Base-by-base conservation (phyloP, 257 asterid genomes). In the Solanum sitiens region DNA sequence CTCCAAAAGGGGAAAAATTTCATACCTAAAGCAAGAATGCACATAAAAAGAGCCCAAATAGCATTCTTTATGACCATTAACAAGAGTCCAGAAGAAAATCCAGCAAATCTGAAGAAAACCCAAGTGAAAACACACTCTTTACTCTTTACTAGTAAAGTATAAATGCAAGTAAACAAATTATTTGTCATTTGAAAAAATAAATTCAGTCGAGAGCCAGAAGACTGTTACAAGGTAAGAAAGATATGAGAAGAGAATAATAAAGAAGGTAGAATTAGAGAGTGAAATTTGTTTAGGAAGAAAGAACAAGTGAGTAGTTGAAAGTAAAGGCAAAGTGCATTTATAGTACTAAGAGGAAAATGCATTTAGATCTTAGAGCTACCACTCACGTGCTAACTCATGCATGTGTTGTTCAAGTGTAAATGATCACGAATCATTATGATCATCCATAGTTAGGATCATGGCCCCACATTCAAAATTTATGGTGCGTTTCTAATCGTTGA, bases 1-100 rank as follows among this genome's bases (percentile, higher is more conserved):
- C 25, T 21, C 68, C 5, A 20, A 59, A 59, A 59, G 59, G 6
- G 63, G 16, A 16, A 53, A 15, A 20, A 1, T 59, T 59, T 1
- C 68, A 59, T 92, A 93, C 98, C 98, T 44, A 95, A 33, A 83
- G 97, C 96, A 33, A 95, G 89, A 86, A 93, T 30, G 93, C 94
- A 94, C 14, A 95, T 92, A 45, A 92, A 90, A 3, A 94, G 88
- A 83, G 94, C 94, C 21, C 91, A 92, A 67, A 92, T 67, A 73
- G 88, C 82, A 71, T 87, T 90, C 91, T 91, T 92, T 88, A 92
- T 72, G 50, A 91, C 83, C 30, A 74, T 85, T 87, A 90, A 35
- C 87, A 94, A 23, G 87, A 93, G 39, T 13, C 89, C 89, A 27
- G 93, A 90, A 47, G 85, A 88, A 68, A 91, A 88, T 23, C 82